Evolutionary conservation across 1,284 basidiomycete genomes (phyloP).

Genomic region (Retiboletus fuscus): DNA sequence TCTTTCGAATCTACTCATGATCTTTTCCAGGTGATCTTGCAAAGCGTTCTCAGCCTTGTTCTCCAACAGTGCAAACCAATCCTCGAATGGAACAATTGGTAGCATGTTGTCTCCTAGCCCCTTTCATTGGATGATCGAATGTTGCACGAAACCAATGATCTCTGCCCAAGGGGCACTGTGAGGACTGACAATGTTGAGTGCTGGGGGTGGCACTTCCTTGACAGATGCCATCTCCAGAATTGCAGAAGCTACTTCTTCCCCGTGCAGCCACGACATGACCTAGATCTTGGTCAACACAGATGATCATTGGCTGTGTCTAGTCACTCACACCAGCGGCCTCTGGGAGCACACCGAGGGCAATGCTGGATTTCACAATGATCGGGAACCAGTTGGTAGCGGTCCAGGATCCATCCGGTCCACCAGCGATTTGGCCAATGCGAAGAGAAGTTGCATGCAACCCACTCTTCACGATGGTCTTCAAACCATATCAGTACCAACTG

Average conservation of each 20-base stretch:
- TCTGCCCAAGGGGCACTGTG: background rate
- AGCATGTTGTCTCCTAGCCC: background rate
- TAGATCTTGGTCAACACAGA: background rate
- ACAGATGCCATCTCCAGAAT: background rate
- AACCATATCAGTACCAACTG: background rate
- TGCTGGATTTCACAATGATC: background rate
- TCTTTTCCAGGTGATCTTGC: background rate
- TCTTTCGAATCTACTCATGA: background rate
- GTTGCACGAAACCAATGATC: background rate
- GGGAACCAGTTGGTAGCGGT: background rate
- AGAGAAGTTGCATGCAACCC: background rate
- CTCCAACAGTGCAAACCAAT: background rate
- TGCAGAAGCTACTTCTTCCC: background rate
- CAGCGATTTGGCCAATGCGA: slow-evolving; percentile 1
- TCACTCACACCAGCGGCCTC: background rate
- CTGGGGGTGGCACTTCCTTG: background rate
- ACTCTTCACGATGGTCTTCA: slow-evolving; percentile 2
- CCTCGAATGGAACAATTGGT: background rate
- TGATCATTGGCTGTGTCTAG: background rate
- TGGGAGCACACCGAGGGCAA: background rate
- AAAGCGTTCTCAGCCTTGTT: background rate
- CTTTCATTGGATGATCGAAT: background rate
- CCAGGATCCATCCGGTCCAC: background rate
- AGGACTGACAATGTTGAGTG: background rate
- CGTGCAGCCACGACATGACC: background rate